A percentile compares a stretch with the other conserved stretches of the same genome.
These are phyloP conservation scores for Malassezia caprae DNA, from an alignment of 1,284 basidiomycete genomes.

Conservation along the genomic window DNA sequence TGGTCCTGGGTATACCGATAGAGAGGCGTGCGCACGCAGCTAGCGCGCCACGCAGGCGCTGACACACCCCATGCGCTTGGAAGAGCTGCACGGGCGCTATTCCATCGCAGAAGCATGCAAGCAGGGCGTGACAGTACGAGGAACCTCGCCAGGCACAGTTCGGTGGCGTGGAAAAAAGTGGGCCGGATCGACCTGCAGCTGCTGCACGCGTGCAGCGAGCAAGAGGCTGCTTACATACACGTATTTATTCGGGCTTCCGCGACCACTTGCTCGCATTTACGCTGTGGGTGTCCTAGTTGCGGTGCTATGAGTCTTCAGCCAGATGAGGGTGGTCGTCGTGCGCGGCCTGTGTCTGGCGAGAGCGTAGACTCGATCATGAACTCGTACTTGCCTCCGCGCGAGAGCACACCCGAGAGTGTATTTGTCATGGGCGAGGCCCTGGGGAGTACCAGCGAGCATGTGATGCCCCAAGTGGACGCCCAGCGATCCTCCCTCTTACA, in stretches of 20 bases:
- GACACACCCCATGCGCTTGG: not conserved
- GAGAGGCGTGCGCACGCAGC: not conserved
- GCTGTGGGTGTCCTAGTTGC: not conserved
- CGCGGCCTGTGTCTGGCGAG: not conserved
- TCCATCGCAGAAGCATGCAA: not conserved
- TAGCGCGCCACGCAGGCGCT: not conserved
- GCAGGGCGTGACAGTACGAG: not conserved
- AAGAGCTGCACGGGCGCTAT: not conserved
- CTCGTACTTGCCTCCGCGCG: conserved; percentile 1
- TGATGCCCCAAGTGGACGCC: not conserved
- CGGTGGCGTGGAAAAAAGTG: not conserved
- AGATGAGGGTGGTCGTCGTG: not conserved
- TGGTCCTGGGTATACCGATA: not conserved
- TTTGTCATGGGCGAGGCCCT: conserved; percentile 7
- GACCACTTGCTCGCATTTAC: not conserved
- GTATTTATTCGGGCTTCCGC: not conserved
- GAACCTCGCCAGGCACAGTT: not conserved
- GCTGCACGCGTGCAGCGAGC: not conserved
- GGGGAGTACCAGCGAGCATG: not conserved
- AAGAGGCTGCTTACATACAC: not conserved
- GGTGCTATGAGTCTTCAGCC: not conserved
- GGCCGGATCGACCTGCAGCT: not conserved
- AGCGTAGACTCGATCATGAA: conserved; percentile 8
- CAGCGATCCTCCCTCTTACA: not conserved
- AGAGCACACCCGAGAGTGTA: not conserved